Evolutionary conservation across 176 grass and related monocot genomes (phyloP).

Genomic region (Eleusine coracana): DNA sequence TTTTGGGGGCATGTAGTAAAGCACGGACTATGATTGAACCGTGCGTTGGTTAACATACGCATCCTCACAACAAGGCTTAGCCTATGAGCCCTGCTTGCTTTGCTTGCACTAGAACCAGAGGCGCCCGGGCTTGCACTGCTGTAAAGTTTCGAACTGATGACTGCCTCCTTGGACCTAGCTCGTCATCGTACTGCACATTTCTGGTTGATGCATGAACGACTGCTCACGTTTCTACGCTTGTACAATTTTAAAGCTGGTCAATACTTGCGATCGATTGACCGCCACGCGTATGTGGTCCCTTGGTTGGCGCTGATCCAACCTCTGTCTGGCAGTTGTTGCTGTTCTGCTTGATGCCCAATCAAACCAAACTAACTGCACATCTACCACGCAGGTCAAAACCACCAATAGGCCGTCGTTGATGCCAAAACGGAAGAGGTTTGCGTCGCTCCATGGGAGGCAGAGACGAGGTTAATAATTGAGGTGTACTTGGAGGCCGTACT

Average conservation of each 20-base stretch:
- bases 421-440: background rate
- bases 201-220: background rate
- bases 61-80: background rate
- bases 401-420: background rate
- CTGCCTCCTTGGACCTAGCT: background rate
- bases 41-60: background rate
- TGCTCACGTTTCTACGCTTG: background rate
- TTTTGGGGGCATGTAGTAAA: constrained; percentile 2
- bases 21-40: background rate
- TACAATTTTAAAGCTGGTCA: background rate
- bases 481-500: background rate
- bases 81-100: background rate
- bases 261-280: background rate
- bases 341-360: background rate
- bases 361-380: background rate
- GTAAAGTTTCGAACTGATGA: background rate
- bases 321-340: background rate
- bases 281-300: background rate
- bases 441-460: background rate
- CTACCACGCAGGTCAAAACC: background rate
- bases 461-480: background rate
- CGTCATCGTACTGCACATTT: background rate
- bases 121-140: background rate
- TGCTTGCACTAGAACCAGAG: background rate
- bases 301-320: background rate